Evolutionary conservation across 352 stramenopile genomes (phyloP), one percentile per base, ranked within the genome.

Genomic region (Pythium rhizo-oryzae): DNA sequence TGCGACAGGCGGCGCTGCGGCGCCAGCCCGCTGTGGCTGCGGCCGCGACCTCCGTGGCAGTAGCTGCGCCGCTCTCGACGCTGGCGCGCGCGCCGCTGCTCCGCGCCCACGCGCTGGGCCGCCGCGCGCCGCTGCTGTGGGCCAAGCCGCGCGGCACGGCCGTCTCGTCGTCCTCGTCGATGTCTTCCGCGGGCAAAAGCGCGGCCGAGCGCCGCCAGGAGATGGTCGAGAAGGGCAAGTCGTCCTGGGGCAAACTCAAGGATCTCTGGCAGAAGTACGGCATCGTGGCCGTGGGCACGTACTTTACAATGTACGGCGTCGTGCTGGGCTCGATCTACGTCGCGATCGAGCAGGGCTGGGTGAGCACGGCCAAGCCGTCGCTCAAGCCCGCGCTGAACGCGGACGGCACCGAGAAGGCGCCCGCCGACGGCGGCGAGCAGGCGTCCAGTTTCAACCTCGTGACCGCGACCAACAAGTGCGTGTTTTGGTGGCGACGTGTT

Each of bases 221-320:
- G 24, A 71, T 79, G 59, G 57, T 75, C 49, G 74, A 72, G 35
- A 79, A 81, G 61, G 71, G 70, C 39, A 77, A 79, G 74, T 77
- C 71, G 28, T 77, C 82, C 52, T 68, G 87, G 25, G 79, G 71
- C 33, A 79, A 84, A 15, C 73, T 95, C 19, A 93, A 92, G 65
- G 85, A 93, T 24, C 72, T 94, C 55, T 96, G 87, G 87, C 80
- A 78, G 59, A 89, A 94, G 72, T 96, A 94, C 64, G 87, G 87
- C 64, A 71, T 91, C 30, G 85, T 96, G 49, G 85, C 85, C 4
- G 89, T 96, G 47, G 87, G 83, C 65, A 96, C 87, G 53, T 96
- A 96, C 69, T 71, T 96, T 25, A 76, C 72, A 9, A 83, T 96
- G 76, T 96, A 96, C 47, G 85, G 83, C 25, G 66, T 79, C 23